These are phyloP conservation scores for Naegleria fowleri DNA, from an alignment of 208 protist genomes.

Conservation along the genomic window DNA sequence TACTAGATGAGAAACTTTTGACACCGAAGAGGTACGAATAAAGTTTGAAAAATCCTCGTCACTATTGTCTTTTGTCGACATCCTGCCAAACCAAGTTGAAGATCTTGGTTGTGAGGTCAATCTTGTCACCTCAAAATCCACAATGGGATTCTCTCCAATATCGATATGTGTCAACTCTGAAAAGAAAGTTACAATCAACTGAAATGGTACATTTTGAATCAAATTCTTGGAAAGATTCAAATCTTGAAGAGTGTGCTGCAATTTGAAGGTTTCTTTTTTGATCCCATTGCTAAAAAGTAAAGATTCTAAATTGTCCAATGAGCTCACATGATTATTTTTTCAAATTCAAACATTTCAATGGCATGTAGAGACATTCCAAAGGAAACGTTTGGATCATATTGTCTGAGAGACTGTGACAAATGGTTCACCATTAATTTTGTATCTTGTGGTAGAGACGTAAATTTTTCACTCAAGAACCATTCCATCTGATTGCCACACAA, in stretches of 20 bases:
- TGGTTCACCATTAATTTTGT: background rate
- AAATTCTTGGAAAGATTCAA: slow-evolving; percentile 5
- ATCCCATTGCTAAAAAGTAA: background rate
- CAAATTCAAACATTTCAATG: background rate
- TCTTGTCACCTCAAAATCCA: no score
- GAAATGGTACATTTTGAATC: background rate
- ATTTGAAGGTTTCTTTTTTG: background rate
- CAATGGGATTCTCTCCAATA: background rate
- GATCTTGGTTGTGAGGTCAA: no score
- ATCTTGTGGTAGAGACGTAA: background rate
- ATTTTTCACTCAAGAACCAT: background rate
- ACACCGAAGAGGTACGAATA: no score
- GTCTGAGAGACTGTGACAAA: background rate
- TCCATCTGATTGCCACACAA: background rate
- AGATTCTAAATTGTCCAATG: background rate
- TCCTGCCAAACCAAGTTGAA: no score
- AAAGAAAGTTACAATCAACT: background rate
- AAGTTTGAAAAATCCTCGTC: no score
- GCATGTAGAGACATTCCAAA: background rate
- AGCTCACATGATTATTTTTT: background rate
- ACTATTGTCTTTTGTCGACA: no score
- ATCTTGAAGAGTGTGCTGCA: background rate
- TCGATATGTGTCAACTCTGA: background rate
- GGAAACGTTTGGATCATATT: background rate
- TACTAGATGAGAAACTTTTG: no score